Evolutionary conservation across 164 flowering plant genomes (phyloP), one percentile per base, ranked within the genome.

Genomic region (Umbellularia californica): DNA sequence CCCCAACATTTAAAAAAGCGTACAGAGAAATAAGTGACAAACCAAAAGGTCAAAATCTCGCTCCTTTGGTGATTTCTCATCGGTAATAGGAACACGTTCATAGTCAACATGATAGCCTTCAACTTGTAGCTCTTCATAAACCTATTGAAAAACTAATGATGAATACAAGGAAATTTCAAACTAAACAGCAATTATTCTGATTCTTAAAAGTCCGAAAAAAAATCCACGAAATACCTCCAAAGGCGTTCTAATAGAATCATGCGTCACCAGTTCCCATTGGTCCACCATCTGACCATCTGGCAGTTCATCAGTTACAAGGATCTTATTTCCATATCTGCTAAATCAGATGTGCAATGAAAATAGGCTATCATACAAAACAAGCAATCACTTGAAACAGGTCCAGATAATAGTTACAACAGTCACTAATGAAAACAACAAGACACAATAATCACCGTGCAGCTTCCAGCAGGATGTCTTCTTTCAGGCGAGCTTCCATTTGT

Each of bases 281-380:
- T 94, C 98, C 80, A 94, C 98, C 98, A 94, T 94, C 81, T 94
- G 97, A 79, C 97, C 96, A 85, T 92, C 96, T 74, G 92, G 97
- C 80, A 94, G 87, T 83, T 94, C 98, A 87, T 94, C 98, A 84
- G 98, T 94, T 75, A 94, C 98, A 83, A 94, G 98, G 90, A 94
- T 89, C 88, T 94, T 94, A 88, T 94, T 90, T 82, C 95, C 98
- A 86, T 90, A 94, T 88, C 98, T 94, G 90, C 77, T 70, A 74
- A 69, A 76, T 77, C 83, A 84, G 60, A 80, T 75, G 35, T 66
- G 62, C 72, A 82, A 69, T 55, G 70, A 75, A 73, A 79, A 78
- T 68, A 71, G 25, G 70, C 67, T 69, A 79, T 79, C 78, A 78
- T 68, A 76, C 77, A 70, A 30, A 62, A 51, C 51, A 69, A 72